Evolutionary conservation across 305 asterid genomes (phyloP).

Genomic region (Coffea humblotiana): DNA sequence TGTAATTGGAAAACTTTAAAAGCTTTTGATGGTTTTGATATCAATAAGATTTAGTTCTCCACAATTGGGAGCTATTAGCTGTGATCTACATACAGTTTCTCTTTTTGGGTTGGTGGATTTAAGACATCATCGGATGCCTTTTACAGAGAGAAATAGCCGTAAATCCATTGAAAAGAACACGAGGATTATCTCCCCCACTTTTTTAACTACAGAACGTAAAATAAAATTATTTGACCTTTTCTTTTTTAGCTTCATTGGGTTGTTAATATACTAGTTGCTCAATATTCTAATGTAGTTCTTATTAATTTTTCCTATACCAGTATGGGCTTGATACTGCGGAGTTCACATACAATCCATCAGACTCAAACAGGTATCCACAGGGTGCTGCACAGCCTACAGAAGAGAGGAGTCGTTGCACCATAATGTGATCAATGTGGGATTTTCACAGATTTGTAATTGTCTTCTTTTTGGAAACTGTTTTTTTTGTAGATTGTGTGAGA

Average conservation of each 20-base stretch:
- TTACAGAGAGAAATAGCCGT: background rate
- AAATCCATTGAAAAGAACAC: background rate
- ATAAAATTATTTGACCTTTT: background rate
- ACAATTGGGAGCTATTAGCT: background rate
- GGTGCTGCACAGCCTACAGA: constrained; percentile 61
- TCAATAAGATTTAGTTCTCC: background rate
- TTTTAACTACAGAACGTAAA: background rate
- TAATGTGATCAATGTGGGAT: constrained; percentile 52
- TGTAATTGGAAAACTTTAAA: background rate
- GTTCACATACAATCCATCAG: constrained; percentile 93
- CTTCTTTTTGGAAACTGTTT: constrained; percentile 2
- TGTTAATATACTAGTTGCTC: background rate
- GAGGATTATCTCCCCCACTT: background rate
- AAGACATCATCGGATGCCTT: background rate
- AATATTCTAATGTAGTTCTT: background rate
- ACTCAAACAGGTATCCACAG: constrained; percentile 72
- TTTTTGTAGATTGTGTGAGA: constrained; percentile 33
- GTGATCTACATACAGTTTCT: background rate
- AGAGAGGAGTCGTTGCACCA: constrained; percentile 73
- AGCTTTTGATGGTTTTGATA: background rate
- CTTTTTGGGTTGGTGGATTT: background rate
- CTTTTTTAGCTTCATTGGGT: background rate
- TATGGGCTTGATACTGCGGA: constrained; percentile 93
- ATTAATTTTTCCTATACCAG: constrained; percentile 32
- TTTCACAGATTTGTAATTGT: constrained; percentile 26